These are phyloP conservation scores for Gloeostereum incarnatum DNA, from an alignment of 768 basidiomycete species.

Conservation along the genomic window DNA sequence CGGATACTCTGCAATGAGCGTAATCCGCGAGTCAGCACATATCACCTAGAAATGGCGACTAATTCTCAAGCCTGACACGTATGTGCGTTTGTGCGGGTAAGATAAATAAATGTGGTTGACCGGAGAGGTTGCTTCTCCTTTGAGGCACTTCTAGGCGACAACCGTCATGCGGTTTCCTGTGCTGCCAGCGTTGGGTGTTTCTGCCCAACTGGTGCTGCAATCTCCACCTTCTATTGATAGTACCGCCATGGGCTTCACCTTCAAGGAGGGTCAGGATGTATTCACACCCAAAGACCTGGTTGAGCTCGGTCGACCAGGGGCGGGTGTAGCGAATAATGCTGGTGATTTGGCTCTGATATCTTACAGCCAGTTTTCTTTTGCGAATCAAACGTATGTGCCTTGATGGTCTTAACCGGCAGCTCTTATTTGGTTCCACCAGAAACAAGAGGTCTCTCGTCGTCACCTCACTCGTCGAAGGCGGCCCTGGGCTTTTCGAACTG, in stretches of 20 bases:
- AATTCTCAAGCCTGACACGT: too few relatives aligned
- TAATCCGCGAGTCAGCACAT: too few relatives aligned
- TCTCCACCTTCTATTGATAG: conserved; percentile 15
- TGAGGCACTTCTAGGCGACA: not conserved
- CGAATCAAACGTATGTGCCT: conserved; percentile 58
- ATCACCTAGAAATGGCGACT: too few relatives aligned
- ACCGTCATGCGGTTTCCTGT: conserved; percentile 48
- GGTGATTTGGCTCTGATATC: conserved; percentile 65
- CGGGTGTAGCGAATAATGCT: conserved; percentile 53
- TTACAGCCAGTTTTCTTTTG: conserved; percentile 59
- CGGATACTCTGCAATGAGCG: too few relatives aligned
- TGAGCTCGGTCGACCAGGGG: conserved; percentile 56
- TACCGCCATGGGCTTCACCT: conserved; percentile 30
- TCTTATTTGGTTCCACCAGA: conserved; percentile 23
- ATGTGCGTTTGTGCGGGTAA: too few relatives aligned
- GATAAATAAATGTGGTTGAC: too few relatives aligned
- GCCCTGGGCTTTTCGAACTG: conserved; percentile 40
- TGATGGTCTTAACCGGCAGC: not conserved
- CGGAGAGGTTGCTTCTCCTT: too few relatives aligned
- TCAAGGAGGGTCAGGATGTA: conserved; percentile 48
- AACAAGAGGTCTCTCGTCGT: conserved; percentile 64
- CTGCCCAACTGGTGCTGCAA: conserved; percentile 43
- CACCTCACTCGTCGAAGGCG: conserved; percentile 42
- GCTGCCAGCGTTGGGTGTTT: conserved; percentile 36
- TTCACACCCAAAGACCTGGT: conserved; percentile 70